Base-by-base conservation (phyloP, 2,329 filamentous ascomycete species). In the Aspergillus piperis region DNA sequence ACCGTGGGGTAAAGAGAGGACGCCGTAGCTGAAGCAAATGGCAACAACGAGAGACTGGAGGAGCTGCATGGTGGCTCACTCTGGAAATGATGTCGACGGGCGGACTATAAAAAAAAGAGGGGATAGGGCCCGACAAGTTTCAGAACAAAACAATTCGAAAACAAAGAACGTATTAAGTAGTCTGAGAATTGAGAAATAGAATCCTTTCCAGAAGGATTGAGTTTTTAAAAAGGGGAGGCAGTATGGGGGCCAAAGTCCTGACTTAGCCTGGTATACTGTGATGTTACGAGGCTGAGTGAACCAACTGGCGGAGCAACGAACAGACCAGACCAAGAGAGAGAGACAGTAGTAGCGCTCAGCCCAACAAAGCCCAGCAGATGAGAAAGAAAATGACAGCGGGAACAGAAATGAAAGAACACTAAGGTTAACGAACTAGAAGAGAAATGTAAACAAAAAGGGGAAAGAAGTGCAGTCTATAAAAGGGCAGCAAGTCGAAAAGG, bases 1-100 rank as follows among this genome's bases (percentile, higher is more conserved):
- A 30, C 62, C 60, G 25, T 73, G 70, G 8, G 78, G 77, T 11
- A 68, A 70, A 30, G 75, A 70, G 30, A 78, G 65, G 54, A 66
- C 73, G 17, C 70, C 62, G 25, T 69, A 70, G 48, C 73, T 67
- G 58, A 80, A 60, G 54, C 73, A 71, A 47, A 74, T 58, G 11
- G 69, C 62, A 4, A 73, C 49, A 30, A 70, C 41, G 55, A 76
- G 57, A 13, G 68, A 73, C 49, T 69, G 64, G 49, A 69, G 38
- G 39, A 71, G 56, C 62, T 69, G 68, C 71, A 75, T 75, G 39
- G 54, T 66, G 65, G 32, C 52, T 38, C 25, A 30, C 27, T 51
- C 41, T 15, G 10, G 8, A 23, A 13, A 36, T 13, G 41, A 30
- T 23, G 47, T 47, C 44, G 23, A 27, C 17, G 27, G 42, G 39